phyloP scores from a whole-genome alignment of 306 rosid genomes.

The Malus fusca region DNA sequence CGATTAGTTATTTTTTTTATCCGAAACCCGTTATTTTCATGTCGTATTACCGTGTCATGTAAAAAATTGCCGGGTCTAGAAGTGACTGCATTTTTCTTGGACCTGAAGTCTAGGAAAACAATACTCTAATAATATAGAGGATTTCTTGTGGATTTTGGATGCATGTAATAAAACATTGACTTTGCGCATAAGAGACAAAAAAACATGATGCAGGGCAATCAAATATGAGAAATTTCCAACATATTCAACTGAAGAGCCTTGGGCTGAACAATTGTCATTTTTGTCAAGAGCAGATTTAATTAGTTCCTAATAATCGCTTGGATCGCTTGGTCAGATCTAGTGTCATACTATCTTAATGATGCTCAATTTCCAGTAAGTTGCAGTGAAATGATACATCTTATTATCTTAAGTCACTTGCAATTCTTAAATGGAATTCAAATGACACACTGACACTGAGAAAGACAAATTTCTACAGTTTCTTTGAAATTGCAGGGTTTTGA shows the following conservation, averaged over 20 bases:
- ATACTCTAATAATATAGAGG: not conserved
- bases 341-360: not conserved
- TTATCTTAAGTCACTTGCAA: conserved; percentile 21
- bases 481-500: conserved; percentile 15
- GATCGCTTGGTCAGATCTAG: not conserved
- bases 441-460: conserved; percentile 12
- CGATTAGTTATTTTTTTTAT: too few relatives aligned
- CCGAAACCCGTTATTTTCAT: too few relatives aligned
- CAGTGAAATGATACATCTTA: conserved; percentile 13
- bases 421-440: conserved; percentile 19
- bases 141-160: conserved; percentile 10
- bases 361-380: conserved; percentile 15
- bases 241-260: not conserved
- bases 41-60: too few relatives aligned
- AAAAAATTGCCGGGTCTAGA: too few relatives aligned
- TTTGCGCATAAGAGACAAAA: not conserved
- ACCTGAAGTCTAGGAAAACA: not conserved
- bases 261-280: not conserved
- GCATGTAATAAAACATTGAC: not conserved
- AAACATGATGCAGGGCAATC: not conserved
- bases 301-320: not conserved
- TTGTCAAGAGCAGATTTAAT: not conserved
- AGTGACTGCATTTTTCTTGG: not conserved
- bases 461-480: conserved; percentile 2
- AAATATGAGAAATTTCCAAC: not conserved